phyloP scores from a whole-genome alignment of 1,139 yeast species.

The Nakaseomyces uthaithaninus region DNA sequence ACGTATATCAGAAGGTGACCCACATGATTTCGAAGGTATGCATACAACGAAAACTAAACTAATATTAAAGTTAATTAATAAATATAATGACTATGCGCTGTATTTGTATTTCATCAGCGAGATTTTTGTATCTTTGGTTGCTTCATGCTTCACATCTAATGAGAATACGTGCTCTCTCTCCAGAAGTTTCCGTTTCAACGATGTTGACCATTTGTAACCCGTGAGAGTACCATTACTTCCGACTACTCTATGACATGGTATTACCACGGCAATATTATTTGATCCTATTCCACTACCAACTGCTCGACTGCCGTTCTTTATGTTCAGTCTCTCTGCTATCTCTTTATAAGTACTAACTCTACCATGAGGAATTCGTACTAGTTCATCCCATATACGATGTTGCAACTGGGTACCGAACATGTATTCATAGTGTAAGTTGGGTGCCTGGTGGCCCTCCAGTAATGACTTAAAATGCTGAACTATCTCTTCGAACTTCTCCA shows the following conservation, averaged over 20 bases:
- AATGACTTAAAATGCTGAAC: conserved; percentile 6
- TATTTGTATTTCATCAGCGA: neutral
- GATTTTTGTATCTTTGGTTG: conserved; percentile 4
- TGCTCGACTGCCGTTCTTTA: conserved; percentile 22
- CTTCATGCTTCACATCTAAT: conserved; percentile 7
- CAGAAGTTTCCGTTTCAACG: conserved; percentile 18
- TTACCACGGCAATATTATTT: conserved; percentile 22
- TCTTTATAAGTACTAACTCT: conserved; percentile 18
- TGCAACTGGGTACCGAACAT: conserved; percentile 27
- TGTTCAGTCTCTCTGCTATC: conserved; percentile 19
- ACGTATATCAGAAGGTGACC: too few species aligned
- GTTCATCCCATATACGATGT: conserved; percentile 23
- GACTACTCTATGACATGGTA: conserved; percentile 28
- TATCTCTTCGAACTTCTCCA: conserved; percentile 1
- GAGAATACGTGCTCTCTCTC: conserved; percentile 9
- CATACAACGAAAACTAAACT: neutral
- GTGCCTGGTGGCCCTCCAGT: neutral
- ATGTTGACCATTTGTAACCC: conserved; percentile 23
- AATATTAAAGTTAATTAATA: neutral
- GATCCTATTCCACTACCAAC: conserved; percentile 26
- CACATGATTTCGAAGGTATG: too few species aligned
- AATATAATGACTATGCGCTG: neutral
- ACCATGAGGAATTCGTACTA: conserved; percentile 17
- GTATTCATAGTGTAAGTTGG: conserved; percentile 14
- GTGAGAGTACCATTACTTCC: conserved; percentile 18